Evolutionary conservation across 2,329 filamentous ascomycete species (phyloP).

Genomic region (Hymenoscyphus infarciens): DNA sequence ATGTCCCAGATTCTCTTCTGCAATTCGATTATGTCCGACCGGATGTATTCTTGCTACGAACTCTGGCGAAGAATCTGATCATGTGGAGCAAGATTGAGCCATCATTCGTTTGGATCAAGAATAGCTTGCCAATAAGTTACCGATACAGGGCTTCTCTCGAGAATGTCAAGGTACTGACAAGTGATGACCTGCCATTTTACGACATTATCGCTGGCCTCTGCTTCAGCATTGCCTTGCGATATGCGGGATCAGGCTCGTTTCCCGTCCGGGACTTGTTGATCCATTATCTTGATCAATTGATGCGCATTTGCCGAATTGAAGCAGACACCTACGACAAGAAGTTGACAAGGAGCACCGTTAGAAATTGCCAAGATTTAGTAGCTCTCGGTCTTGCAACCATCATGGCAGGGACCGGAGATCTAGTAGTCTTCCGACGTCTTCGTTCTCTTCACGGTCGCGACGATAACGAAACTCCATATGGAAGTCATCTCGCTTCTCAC

Average conservation of each 20-base stretch:
- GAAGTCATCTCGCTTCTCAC: constrained; percentile 88
- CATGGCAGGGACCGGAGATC: constrained; percentile 93
- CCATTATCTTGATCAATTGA: constrained; percentile 81
- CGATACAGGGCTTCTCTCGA: constrained; percentile 58
- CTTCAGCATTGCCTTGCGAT: constrained; percentile 72
- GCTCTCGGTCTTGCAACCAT: constrained; percentile 80
- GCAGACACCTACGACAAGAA: constrained; percentile 69
- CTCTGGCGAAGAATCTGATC: constrained; percentile 84
- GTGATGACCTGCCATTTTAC: constrained; percentile 85
- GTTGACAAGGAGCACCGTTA: constrained; percentile 74
- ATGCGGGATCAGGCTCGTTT: constrained; percentile 66
- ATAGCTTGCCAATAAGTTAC: constrained; percentile 69
- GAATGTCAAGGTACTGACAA: constrained; percentile 60
- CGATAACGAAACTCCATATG: constrained; percentile 81
- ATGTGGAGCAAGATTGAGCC: constrained; percentile 84
- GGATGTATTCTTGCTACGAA: constrained; percentile 86
- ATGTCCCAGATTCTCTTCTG: constrained; percentile 82
- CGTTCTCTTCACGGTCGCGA: constrained; percentile 84
- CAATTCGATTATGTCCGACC: constrained; percentile 96
- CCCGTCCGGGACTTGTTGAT: constrained; percentile 78
- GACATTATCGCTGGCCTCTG: constrained; percentile 88
- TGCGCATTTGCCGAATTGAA: constrained; percentile 66
- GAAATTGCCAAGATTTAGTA: constrained; percentile 87
- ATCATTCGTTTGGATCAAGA: constrained; percentile 69
- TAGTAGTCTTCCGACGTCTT: constrained; percentile 78